Evolutionary conservation across 2,329 filamentous ascomycete species (phyloP).

Genomic region (Daldinia sp.): DNA sequence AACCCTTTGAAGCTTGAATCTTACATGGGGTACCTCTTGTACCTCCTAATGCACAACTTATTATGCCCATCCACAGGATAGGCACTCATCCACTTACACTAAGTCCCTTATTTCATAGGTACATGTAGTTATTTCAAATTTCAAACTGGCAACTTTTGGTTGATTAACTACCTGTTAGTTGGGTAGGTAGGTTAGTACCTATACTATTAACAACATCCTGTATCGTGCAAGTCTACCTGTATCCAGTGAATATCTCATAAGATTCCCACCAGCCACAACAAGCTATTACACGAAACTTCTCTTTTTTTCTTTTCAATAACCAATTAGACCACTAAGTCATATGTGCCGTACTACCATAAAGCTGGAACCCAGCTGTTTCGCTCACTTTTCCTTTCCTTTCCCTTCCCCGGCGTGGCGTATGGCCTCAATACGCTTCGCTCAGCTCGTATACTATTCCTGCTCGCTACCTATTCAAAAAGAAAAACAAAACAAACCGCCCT

Average conservation of each 20-base stretch:
- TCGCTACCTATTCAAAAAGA: not conserved
- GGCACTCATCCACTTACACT: slow-evolving; percentile 14
- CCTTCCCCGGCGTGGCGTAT: not conserved
- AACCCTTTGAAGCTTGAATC: no score
- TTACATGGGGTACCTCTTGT: no score
- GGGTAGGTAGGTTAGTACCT: no score
- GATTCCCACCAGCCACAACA: slow-evolving; percentile 3
- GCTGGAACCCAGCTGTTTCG: slow-evolving; percentile 22
- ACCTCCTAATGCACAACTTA: not conserved
- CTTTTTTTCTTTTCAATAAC: not conserved
- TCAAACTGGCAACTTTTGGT: not conserved
- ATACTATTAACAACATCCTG: not conserved
- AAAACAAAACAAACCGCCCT: not conserved
- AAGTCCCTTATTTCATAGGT: slow-evolving; percentile 16
- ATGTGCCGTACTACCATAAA: slow-evolving; percentile 29
- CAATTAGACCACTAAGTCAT: slow-evolving; percentile 30
- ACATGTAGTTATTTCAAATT: no score
- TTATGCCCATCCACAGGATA: slow-evolving; percentile 3
- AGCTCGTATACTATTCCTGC: not conserved
- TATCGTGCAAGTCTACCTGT: not conserved
- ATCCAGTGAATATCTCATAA: not conserved
- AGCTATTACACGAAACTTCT: not conserved
- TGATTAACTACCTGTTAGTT: not conserved
- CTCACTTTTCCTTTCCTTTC: slow-evolving; percentile 1
- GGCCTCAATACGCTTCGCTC: not conserved